Evolutionary conservation across 2,329 filamentous ascomycete species (phyloP).

Genomic region (Onygenales sp.): DNA sequence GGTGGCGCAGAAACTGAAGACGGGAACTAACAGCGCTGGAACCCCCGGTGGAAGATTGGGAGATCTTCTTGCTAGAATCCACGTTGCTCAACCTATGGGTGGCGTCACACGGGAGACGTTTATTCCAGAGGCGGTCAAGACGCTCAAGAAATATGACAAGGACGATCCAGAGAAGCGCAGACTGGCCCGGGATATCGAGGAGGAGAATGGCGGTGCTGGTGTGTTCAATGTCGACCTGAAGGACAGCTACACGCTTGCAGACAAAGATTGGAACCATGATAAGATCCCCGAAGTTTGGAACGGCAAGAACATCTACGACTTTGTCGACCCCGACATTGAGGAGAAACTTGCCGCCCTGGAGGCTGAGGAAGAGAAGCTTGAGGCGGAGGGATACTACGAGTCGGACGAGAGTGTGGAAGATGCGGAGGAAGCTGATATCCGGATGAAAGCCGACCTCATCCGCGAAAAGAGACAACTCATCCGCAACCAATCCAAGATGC

Average conservation of each 20-base stretch:
- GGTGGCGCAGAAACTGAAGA: conserved; percentile 90
- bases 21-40: conserved; percentile 70
- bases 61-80: conserved; percentile 86
- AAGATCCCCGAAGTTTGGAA: conserved; percentile 89
- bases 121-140: conserved; percentile 77
- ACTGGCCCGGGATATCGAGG: conserved; percentile 79
- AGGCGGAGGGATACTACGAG: conserved; percentile 89
- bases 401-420: conserved; percentile 76
- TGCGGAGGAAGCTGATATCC: conserved; percentile 75
- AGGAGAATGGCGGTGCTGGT: conserved; percentile 85
- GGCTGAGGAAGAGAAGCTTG: conserved; percentile 87
- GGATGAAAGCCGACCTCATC: conserved; percentile 89
- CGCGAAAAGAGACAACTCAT: conserved; percentile 89
- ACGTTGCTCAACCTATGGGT: conserved; percentile 88
- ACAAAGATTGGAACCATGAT: conserved; percentile 93
- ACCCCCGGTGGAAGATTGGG: conserved; percentile 71
- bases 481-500: conserved; percentile 88
- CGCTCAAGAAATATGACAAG: conserved; percentile 81
- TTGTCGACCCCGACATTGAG: conserved; percentile 93
- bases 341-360: conserved; percentile 83
- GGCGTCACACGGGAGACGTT: conserved; percentile 70
- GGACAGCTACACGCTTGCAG: conserved; percentile 75
- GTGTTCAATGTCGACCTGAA: conserved; percentile 92
- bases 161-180: conserved; percentile 70
- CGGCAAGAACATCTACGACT: conserved; percentile 96